Conservation (phyloP, 2,329 filamentous ascomycete species). For the Diplocarpon rosae region DNA sequence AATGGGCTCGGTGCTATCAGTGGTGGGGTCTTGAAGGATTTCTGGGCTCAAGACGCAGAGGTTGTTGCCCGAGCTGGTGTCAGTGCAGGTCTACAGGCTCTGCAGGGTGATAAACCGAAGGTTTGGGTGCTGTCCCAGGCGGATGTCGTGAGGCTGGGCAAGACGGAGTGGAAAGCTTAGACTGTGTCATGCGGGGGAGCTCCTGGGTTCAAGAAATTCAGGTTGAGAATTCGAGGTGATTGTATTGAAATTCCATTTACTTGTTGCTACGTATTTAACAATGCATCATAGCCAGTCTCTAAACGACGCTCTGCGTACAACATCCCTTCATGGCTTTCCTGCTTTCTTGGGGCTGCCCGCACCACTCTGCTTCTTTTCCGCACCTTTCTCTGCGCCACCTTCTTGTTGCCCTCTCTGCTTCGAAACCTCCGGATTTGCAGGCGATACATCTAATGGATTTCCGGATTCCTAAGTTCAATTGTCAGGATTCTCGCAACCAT, state of each 20-base stretch:
- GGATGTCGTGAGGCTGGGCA: constrained; percentile 41
- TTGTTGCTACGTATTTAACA: not conserved
- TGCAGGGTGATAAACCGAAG: constrained; percentile 33
- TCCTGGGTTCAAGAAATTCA: too few species aligned
- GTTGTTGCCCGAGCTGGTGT: constrained; percentile 46
- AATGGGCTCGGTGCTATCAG: constrained; percentile 43
- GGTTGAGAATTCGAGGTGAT: constrained; percentile 16
- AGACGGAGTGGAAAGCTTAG: constrained; percentile 29
- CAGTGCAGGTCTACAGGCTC: constrained; percentile 34
- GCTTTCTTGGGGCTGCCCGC: constrained; percentile 30
- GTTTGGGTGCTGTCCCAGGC: constrained; percentile 36
- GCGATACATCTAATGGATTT: constrained; percentile 47
- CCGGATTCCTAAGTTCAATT: constrained; percentile 21
- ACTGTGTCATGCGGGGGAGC: too few species aligned
- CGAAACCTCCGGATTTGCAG: constrained; percentile 48
- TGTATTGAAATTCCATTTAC: not conserved
- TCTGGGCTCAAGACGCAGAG: constrained; percentile 55
- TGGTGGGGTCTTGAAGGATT: constrained; percentile 41
- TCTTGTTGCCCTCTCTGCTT: constrained; percentile 34
- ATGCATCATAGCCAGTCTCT: not conserved
- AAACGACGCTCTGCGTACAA: not conserved
- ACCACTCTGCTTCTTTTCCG: constrained; percentile 31
- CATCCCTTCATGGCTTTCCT: constrained; percentile 23
- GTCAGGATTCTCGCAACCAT: not conserved
- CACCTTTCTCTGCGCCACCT: constrained; percentile 33